Evolutionary conservation across 2,329 filamentous ascomycete genomes (phyloP).

Genomic region (Thielaviopsis cerberus): DNA sequence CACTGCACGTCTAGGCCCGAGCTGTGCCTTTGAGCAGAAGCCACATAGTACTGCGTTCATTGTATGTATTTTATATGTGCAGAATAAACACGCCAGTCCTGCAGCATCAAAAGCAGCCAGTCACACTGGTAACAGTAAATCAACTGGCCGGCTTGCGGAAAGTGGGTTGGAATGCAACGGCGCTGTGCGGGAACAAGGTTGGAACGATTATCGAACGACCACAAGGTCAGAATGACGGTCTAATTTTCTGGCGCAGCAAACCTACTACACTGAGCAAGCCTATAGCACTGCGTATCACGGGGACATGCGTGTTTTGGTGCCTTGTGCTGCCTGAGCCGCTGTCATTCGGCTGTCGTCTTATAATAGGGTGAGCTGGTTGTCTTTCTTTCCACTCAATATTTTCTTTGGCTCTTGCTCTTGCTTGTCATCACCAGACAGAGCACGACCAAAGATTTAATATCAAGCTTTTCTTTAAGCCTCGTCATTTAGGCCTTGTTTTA

Average conservation of each 20-base stretch:
- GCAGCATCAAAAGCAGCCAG: background rate
- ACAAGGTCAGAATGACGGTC: slow-evolving; percentile 5
- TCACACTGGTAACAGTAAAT: background rate
- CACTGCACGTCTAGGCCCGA: background rate
- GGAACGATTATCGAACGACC: slow-evolving; percentile 4
- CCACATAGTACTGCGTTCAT: too few species aligned
- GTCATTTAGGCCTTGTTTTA: background rate
- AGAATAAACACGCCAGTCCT: background rate
- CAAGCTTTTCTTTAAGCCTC: background rate
- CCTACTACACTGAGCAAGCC: too few species aligned
- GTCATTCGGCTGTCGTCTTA: background rate
- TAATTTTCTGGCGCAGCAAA: background rate
- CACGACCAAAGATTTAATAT: too few species aligned
- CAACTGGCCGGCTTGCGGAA: too few species aligned
- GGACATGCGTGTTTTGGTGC: too few species aligned
- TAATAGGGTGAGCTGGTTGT: background rate
- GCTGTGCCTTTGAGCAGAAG: too few species aligned
- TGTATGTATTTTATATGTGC: too few species aligned
- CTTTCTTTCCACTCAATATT: background rate
- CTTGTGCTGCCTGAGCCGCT: background rate
- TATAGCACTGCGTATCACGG: too few species aligned
- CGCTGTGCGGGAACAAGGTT: background rate
- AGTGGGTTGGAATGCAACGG: background rate
- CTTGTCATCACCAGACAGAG: too few species aligned
- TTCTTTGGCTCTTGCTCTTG: too few species aligned